Evolutionary conservation across 1,284 basidiomycete genomes (phyloP), one percentile per base, ranked within the genome.

Genomic region (Marasmius fiardii): DNA sequence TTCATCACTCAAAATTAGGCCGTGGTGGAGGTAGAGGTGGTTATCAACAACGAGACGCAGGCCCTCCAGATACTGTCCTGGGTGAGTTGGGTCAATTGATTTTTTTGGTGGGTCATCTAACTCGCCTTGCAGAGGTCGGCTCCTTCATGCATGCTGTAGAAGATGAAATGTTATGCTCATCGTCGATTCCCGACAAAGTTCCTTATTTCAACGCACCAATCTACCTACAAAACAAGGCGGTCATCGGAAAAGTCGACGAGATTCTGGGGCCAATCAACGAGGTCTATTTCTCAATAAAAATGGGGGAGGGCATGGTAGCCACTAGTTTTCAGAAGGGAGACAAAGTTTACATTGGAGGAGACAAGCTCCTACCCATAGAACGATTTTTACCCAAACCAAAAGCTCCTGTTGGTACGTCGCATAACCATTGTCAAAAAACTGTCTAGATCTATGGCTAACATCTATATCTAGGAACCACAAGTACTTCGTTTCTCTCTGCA

Each of bases 121-220:
- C 34, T 57, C 56, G 33, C 24, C 43, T 50, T 56, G 31, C 54
- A 93, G 92, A 93, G 76, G 87, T 95, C 75, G 93, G 95, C 57
- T 78, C 87, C 1, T 96, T 96, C 71, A 70, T 94, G 28, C 95
- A 99, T 71, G 92, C 95, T 20, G 95, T 98, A 49, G 97, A 99
- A 77, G 93, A 93, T 60, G 96, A 99, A 72, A 98, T 99, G 96
- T 79, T 99, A 55, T 99, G 97, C 74, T 79, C 88, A 10, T 93
- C 94, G 11, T 76, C 86, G 35, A 84, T 94, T 69, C 76, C 87
- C 1, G 87, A 94, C 73, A 95, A 93, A 78, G 92, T 99, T 14
- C 97, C 97, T 0, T 97, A 97, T 76, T 99, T 99, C 81, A 99
- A 99, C 72, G 96, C 97, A 0, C 96, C 97, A 53, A 97, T 99